Evolutionary conservation across 2,329 filamentous ascomycete genomes (phyloP), one percentile per base, ranked within the genome.

Genomic region (Aciculosporium take): DNA sequence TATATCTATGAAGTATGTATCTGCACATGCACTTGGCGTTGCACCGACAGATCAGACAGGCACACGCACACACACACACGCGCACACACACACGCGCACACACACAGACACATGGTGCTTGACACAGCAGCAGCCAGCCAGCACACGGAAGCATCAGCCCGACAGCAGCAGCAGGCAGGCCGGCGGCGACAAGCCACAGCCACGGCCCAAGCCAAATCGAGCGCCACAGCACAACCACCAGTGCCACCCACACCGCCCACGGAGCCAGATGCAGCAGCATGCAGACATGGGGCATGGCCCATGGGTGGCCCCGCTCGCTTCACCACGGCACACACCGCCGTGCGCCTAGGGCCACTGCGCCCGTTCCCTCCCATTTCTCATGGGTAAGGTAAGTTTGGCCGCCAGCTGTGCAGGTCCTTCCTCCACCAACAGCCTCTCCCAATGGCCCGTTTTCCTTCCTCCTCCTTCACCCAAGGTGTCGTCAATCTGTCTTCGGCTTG

Each of bases 321-420:
- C 38, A 24, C 29, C 28, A 37, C 13, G 28, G 5, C 49, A 56
- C 49, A 56, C 55, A 37, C 53, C 51, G 38, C 49, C 50, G 57
- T 60, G 50, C 10, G 8, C 33, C 17, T 59, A 60, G 43, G 3
- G 29, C 43, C 17, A 60, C 40, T 42, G 40, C 49, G 51, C 54
- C 57, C 57, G 57, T 60, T 60, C 56, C 54, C 59, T 53, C 55
- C 53, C 37, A 54, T 58, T n/a, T 56, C 47, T 57, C 55, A 54
- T 65, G 62, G 62, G 62, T 65, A 51, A 65, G 62, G 62, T 55
- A 53, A 65, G 61, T 65, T 64, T 57, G 52, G 48, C 49, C 50
- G 53, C 55, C 54, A 59, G 57, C 51, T 53, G 50, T 54, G 58
- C 55, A 62, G 56, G 57, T 61, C 55, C 53, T 60, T 61, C 55